Evolutionary conservation across 2,329 filamentous ascomycete genomes (phyloP), one percentile per base, ranked within the genome.

Genomic region (Metarhizium guizhouense): DNA sequence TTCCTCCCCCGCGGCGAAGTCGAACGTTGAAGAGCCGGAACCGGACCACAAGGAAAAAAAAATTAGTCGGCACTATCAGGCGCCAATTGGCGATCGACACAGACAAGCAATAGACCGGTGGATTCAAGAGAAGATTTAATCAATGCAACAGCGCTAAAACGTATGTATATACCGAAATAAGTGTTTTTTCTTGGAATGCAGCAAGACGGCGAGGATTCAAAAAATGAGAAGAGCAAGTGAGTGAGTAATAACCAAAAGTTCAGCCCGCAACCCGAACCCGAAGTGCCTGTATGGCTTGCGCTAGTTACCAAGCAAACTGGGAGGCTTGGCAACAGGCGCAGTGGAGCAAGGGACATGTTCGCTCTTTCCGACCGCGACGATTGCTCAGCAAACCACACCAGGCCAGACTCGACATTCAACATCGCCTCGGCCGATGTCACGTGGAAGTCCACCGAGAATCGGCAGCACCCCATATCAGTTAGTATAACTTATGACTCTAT

Each of bases 161-260:
- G 14, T 20, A 47, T 48, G 16, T 48, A 48, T 30, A 29, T 30
- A 30, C 10, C 45, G 25, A 30, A 32, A 29, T 3, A 48, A 48
- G 25, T 30, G 6, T 32, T 13, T 30, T 13, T 40, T 11, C 14
- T 30, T 16, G 0, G 6, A 47, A 30, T 48, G 45, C 25, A 16
- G 25, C 45, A 29, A 30, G 6, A 32, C 14, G 45, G 8, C 3
- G 6, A 48, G 18, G 25, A 2, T 13, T 16, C 8, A 48, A 48
- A n/a, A n/a, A 30, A 29, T 29, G 25, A 48, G 14, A 6, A 29
- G 16, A 49, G 52, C 47, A 36, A 53, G 49, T 56, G 54, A 55
- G 40, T 55, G 54, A 55, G 54, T 43, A 47, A 52, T 45, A 34
- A 34, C 38, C 7, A 55, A 48, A 52, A 38, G 38, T 42, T 25